Conservation (phyloP, 148 eudicot genomes). For the Vaccinium corymbosum region DNA sequence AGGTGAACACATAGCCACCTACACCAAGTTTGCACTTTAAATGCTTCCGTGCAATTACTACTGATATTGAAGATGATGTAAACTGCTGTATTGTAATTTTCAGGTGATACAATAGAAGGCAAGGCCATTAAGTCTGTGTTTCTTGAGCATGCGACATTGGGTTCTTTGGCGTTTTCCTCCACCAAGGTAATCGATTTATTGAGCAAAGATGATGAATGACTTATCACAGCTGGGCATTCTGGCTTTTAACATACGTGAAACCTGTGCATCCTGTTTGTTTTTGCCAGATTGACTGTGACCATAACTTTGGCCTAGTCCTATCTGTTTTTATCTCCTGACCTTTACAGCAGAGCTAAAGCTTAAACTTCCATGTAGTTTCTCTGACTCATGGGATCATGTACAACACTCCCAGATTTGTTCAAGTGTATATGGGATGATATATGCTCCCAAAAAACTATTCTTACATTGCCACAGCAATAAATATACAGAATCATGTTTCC, state of each 20-base stretch:
- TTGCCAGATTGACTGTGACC: not conserved
- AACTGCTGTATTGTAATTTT: slow-evolving; percentile 16
- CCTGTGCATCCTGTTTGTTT: not conserved
- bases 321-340: not conserved
- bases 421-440: not conserved
- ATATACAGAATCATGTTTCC: not conserved
- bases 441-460: not conserved
- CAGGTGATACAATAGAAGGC: slow-evolving; percentile 89
- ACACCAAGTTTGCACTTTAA: not conserved
- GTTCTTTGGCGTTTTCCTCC: slow-evolving; percentile 81
- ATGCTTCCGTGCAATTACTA: slow-evolving; percentile 9
- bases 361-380: not conserved
- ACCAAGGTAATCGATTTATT: slow-evolving; percentile 63
- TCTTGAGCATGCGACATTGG: slow-evolving; percentile 71
- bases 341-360: not conserved
- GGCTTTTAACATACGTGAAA: not conserved
- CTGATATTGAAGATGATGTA: not conserved
- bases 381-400: not conserved
- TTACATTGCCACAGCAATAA: not conserved
- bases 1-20: slow-evolving; percentile 37
- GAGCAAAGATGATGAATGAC: slow-evolving; percentile 8
- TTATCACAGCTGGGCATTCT: not conserved
- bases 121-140: slow-evolving; percentile 70
- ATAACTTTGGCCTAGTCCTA: not conserved
- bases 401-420: not conserved